Base-by-base conservation (phyloP, 768 basidiomycete species). In the Boletus tylopilopsis region DNA sequence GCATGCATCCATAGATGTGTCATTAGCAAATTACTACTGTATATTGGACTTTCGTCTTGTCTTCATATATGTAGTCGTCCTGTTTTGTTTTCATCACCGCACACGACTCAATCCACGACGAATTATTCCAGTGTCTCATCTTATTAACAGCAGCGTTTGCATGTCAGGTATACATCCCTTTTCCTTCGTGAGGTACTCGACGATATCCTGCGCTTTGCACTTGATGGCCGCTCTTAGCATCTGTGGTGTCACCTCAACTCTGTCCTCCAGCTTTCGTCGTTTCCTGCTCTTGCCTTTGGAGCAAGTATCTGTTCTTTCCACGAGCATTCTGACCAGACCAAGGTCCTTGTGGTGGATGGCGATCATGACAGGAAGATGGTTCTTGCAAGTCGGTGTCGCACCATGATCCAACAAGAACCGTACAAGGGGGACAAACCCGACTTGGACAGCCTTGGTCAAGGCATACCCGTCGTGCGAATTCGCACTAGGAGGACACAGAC, bases 381-480 rank as follows among this genome's bases (percentile, higher is more conserved):
- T 65, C 58, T 85, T 87, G 53, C 68, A 68, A 5, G 61, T 60
- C 0, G 94, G 93, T 11, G 84, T 85, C 0, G 90, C 93, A 4
- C 82, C 86, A 18, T 82, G 71, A 3, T 73, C 70, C 42, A 96
- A 80, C 15, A 97, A 75, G 56, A 90, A 84, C 21, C 66, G 71
- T 1, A 93, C 73, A 8, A 96, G 78, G 4, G 84, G 81, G 2
- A 75, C 47, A 54, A 85, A 84, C 19, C 72, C 71, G 0, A 78
- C 81, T 32, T 84, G 74, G 2, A 92, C 88, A 2, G 94, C 91
- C 55, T 80, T 83, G 15, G 82, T 82, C 34, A 96, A 80, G 0
- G 87, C 84, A 61, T 94, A 96, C 1, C 94, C 94, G 3, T 79
- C 74, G 64, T 89, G 75, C 8, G 87, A 79, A 64, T 94, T 81